Conservation (phyloP, 164 flowering plant genomes). For the Akebia trifoliata region DNA sequence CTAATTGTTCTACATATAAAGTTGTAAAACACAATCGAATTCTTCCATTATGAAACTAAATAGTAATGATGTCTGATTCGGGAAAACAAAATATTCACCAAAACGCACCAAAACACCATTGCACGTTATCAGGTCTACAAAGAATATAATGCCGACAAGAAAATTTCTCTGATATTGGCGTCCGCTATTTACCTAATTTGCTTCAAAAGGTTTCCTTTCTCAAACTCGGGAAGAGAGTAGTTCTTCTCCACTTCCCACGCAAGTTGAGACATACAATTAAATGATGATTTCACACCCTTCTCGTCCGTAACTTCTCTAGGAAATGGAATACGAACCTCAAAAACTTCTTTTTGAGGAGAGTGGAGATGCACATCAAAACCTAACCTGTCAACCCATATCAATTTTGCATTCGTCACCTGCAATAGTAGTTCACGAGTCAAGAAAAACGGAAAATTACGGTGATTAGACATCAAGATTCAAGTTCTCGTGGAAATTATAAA, state of each 20-base stretch:
- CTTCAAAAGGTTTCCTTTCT: conserved; percentile 67
- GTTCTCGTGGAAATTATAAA: too few species aligned
- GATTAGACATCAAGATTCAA: too few species aligned
- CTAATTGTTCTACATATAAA: too few species aligned
- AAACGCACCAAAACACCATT: too few species aligned
- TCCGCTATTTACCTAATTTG: conserved; percentile 17
- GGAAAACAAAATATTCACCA: too few species aligned
- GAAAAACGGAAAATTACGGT: too few species aligned
- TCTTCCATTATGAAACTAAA: too few species aligned
- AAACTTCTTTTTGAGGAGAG: conserved; percentile 37
- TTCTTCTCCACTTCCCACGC: conserved; percentile 95
- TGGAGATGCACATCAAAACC: conserved; percentile 76
- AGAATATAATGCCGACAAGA: conserved; percentile 7
- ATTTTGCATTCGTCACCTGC: conserved; percentile 68
- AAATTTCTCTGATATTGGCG: not conserved
- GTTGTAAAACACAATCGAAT: too few species aligned
- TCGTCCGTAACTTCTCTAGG: conserved; percentile 81
- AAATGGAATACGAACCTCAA: conserved; percentile 80
- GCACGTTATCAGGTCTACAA: too few species aligned
- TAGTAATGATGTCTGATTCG: too few species aligned
- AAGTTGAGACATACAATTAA: conserved; percentile 87
- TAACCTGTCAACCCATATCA: conserved; percentile 87
- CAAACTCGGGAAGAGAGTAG: conserved; percentile 47
- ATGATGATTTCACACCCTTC: conserved; percentile 79
- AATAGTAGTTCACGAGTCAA: not conserved